These are phyloP conservation scores for Cardamine occulta DNA, from an alignment of 345 rosid genomes.

Conservation along the genomic window DNA sequence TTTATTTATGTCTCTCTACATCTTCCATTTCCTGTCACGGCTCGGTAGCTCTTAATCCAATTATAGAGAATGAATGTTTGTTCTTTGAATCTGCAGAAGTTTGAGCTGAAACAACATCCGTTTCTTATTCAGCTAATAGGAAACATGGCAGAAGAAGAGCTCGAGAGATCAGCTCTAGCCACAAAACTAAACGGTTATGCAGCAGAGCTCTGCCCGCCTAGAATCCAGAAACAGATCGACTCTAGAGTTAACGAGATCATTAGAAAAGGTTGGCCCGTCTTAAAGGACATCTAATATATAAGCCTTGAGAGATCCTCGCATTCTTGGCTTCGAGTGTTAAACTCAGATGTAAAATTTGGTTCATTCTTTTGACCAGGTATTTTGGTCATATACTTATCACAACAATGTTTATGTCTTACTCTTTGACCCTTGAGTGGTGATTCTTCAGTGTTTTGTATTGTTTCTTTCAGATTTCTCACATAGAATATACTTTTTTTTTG, in stretches of 20 bases:
- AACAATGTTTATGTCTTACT: constrained; percentile 25
- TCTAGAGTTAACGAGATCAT: constrained; percentile 67
- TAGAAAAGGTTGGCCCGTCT: constrained; percentile 85
- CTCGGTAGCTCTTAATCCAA: neutral
- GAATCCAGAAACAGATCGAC: constrained; percentile 63
- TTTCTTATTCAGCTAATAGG: constrained; percentile 85
- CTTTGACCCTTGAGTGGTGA: constrained; percentile 13
- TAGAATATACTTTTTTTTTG: constrained; percentile 7
- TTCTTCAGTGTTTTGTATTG: constrained; percentile 14
- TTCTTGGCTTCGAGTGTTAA: constrained; percentile 6
- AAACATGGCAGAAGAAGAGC: constrained; percentile 79
- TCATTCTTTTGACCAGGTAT: constrained; percentile 25
- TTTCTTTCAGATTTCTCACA: constrained; percentile 3
- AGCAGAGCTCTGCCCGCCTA: constrained; percentile 78
- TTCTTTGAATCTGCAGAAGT: constrained; percentile 58
- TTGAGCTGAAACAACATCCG: constrained; percentile 83
- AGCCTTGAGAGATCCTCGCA: neutral
- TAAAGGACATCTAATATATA: constrained; percentile 53
- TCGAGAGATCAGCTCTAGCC: constrained; percentile 72
- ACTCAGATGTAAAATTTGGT: constrained; percentile 23
- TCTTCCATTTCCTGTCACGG: neutral
- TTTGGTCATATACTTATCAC: constrained; percentile 12
- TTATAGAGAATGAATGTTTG: neutral
- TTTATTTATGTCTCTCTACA: neutral
- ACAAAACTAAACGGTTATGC: constrained; percentile 80